Conservation (phyloP, 1,139 yeast species). For the Pneumocystis murina region DNA sequence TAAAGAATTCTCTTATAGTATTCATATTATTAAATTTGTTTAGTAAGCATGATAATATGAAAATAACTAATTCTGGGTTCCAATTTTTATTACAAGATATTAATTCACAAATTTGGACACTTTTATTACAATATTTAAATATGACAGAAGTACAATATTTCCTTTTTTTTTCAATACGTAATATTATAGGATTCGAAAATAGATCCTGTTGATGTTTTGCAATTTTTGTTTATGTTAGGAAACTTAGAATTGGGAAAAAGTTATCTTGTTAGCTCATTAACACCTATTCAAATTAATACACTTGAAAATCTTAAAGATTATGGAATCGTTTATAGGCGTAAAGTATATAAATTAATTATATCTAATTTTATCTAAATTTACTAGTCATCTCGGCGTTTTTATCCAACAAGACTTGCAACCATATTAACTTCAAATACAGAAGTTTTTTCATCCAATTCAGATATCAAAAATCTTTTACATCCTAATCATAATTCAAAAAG, state of each 20-base stretch:
- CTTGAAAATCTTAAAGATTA: conserved; percentile 79
- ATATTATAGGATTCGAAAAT: conserved; percentile 40
- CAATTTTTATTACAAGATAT: conserved; percentile 86
- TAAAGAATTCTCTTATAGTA: conserved; percentile 14
- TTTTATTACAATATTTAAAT: conserved; percentile 70
- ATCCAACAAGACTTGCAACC: conserved; percentile 84
- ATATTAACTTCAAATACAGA: conserved; percentile 76
- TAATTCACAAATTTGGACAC: conserved; percentile 90
- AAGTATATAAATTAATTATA: conserved; percentile 14
- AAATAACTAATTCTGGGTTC: conserved; percentile 81
- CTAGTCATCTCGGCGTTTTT: conserved; percentile 47
- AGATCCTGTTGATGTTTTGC: conserved; percentile 93
- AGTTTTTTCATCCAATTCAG: conserved; percentile 21
- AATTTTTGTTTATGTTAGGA: conserved; percentile 84
- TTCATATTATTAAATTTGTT: conserved; percentile 1
- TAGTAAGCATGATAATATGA: conserved; percentile 33
- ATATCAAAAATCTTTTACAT: conserved; percentile 17
- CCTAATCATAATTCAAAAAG: conserved; percentile 12
- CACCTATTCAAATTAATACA: conserved; percentile 74
- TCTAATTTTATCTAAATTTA: conserved; percentile 13
- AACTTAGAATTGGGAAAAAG: conserved; percentile 82
- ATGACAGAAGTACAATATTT: conserved; percentile 39
- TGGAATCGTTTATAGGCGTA: conserved; percentile 73
- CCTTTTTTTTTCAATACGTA: not conserved
- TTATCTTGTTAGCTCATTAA: conserved; percentile 54